These are phyloP conservation scores for Cubamyces sp. DNA, from an alignment of 768 basidiomycete genomes.

Conservation along the genomic window DNA sequence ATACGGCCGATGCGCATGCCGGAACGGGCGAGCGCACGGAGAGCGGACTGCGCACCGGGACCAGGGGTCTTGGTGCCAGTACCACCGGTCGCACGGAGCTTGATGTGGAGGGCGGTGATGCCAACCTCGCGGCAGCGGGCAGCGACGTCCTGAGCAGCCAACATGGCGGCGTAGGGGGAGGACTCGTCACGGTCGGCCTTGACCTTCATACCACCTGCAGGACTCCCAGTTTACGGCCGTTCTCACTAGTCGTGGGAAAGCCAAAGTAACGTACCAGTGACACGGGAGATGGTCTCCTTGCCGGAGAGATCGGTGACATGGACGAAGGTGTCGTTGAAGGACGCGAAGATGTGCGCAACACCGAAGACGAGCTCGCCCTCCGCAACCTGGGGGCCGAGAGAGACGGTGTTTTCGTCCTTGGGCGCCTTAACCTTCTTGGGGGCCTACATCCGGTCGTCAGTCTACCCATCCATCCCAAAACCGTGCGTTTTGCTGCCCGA, in stretches of 20 bases:
- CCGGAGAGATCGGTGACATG: conserved; percentile 99
- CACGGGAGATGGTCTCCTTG: conserved; percentile 98
- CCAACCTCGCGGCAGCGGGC: conserved; percentile 97
- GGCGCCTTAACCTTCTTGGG: conserved; percentile 82
- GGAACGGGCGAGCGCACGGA: conserved; percentile 96
- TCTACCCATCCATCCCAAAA: conserved; percentile 50
- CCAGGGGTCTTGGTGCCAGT: conserved; percentile 99
- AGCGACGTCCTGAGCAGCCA: conserved; percentile 97
- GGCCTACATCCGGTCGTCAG: conserved; percentile 68
- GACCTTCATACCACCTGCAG: conserved; percentile 96
- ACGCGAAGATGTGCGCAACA: conserved; percentile 98
- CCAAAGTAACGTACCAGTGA: conserved; percentile 70
- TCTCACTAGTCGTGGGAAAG: not conserved
- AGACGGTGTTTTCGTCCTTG: conserved; percentile 83
- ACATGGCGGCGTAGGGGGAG: conserved; percentile 95
- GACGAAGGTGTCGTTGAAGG: conserved; percentile 99
- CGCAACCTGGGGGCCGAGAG: conserved; percentile 93
- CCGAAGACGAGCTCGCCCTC: conserved; percentile 98
- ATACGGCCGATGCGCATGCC: conserved; percentile 99
- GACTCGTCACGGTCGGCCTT: conserved; percentile 99
- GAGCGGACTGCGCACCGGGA: conserved; percentile 96
- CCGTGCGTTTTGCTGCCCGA: not conserved
- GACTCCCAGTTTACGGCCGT: not conserved
- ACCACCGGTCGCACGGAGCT: conserved; percentile 97
- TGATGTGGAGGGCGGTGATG: conserved; percentile 98